Percentiles rank a stretch among this genome's conserved stretches.
Conservation (phyloP, 768 basidiomycete genomes). For the Podaxis sp. region DNA sequence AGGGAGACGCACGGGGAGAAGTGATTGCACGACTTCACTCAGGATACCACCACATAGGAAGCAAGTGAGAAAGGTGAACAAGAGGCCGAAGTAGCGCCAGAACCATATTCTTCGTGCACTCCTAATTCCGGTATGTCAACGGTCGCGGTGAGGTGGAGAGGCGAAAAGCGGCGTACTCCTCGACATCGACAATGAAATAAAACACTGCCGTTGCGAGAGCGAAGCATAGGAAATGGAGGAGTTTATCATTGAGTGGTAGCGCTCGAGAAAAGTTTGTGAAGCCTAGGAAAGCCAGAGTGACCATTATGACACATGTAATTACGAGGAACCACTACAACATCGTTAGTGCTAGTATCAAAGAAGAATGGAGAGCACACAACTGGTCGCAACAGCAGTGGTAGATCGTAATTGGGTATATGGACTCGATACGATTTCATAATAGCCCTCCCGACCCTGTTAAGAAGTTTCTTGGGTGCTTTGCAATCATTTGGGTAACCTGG, state of each 20-base stretch:
- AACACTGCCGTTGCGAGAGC: conserved; percentile 72
- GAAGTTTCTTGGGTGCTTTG: conserved; percentile 25
- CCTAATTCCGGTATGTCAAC: conserved; percentile 30
- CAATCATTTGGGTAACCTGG: not conserved
- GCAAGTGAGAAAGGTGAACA: conserved; percentile 66
- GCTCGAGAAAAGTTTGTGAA: conserved; percentile 66
- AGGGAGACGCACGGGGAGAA: conserved; percentile 53
- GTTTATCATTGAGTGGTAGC: conserved; percentile 73
- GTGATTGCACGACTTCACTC: conserved; percentile 77
- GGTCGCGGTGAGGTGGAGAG: not conserved
- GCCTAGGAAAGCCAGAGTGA: conserved; percentile 68
- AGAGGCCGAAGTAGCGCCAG: conserved; percentile 70
- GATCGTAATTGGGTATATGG: conserved; percentile 58
- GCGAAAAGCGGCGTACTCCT: conserved; percentile 55
- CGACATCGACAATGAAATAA: conserved; percentile 85
- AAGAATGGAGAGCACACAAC: conserved; percentile 31
- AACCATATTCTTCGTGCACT: conserved; percentile 81
- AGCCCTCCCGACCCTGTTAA: conserved; percentile 44
- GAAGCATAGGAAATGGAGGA: conserved; percentile 78
- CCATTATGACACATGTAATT: conserved; percentile 65
- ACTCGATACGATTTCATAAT: conserved; percentile 72
- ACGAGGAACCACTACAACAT: conserved; percentile 70
- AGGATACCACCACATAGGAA: conserved; percentile 78
- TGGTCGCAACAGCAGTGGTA: conserved; percentile 70
- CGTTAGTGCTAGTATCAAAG: not conserved